Base-by-base conservation (phyloP, 176 grass and related monocot genomes). In the Carex pumila region DNA sequence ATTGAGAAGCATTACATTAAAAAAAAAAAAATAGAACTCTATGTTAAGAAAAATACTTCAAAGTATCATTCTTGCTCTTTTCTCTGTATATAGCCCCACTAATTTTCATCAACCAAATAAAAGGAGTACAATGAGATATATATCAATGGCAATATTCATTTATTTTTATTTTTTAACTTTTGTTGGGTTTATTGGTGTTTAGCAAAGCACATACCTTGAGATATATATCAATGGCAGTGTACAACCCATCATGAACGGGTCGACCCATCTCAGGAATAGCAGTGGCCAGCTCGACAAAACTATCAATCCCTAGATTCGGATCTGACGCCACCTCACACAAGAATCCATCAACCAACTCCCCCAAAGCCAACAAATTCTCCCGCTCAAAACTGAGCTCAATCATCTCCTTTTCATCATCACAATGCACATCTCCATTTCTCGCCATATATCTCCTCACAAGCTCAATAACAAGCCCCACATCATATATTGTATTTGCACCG, bases 181-280 rank as follows among this genome's bases (percentile, higher is more conserved):
- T 71, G 17, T 45, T 47, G 21, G 56, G 29, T 82, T 9, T 71
- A 87, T 59, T 82, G 61, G 30, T 74, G 11, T 65, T 71, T 31
- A 85, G 34, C 1, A 7, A 85, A 47, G 15, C 13, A 69, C 71
- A 71, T 92, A 99, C 97, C 97, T 94, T 99, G 83, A 99, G 85
- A 94, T 94, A 99, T 22, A 89, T 88, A 85, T 99, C 97, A 68
- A 99, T 92, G 0, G 97, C 97, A 4, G 77, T 88, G 81, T 99
- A 99, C 61, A 99, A 81, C 14, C 84, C 80, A 32, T 99, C 97
- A 86, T 99, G 93, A 87, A 90, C 61, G 53, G 90, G 88, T 80
- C 93, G 91, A 73, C 86, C 88, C 39, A 43, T 81, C 74, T 99
- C 97, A 79, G 93, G 97, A 77, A 99, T 72, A 18, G 91, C 66